These are phyloP conservation scores for Theileria sp. DNA, from an alignment of 169 alveolate species.

Conservation along the genomic window DNA sequence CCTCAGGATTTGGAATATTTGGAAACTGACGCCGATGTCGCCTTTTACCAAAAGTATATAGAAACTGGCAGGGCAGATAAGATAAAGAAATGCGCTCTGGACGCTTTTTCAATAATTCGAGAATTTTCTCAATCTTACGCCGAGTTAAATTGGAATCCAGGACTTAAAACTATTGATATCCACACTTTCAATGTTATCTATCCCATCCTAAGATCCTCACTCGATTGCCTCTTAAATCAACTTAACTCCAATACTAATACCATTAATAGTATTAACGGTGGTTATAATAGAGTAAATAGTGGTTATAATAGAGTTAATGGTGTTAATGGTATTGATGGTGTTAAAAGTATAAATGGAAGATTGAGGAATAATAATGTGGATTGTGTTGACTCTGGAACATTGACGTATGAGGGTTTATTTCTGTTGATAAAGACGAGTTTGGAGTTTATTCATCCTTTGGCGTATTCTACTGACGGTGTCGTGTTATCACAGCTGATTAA, in stretches of 20 bases:
- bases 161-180: slow-evolving; percentile 26
- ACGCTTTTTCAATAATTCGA: slow-evolving; percentile 45
- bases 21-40: slow-evolving; percentile 53
- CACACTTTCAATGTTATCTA: slow-evolving; percentile 20
- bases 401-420: slow-evolving; percentile 63
- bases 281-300: neutral
- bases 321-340: too few species aligned
- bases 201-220: slow-evolving; percentile 42
- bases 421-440: slow-evolving; percentile 35
- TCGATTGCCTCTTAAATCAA: slow-evolving; percentile 51
- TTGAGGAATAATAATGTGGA: neutral
- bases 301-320: neutral
- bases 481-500: slow-evolving; percentile 24
- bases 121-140: slow-evolving; percentile 18
- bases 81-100: slow-evolving; percentile 61
- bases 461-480: slow-evolving; percentile 29
- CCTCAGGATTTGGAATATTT: slow-evolving; percentile 18
- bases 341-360: neutral
- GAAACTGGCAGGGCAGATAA: slow-evolving; percentile 38
- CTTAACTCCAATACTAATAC: slow-evolving; percentile 1
- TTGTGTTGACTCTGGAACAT: slow-evolving; percentile 43
- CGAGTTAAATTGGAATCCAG: slow-evolving; percentile 23
- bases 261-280: neutral
- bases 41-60: slow-evolving; percentile 40
- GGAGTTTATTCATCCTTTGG: slow-evolving; percentile 50